A percentile compares a stretch with the other conserved stretches of the same genome.
Evolutionary conservation across 441 rosid genomes (phyloP).

Genomic region (Hura crepitans): DNA sequence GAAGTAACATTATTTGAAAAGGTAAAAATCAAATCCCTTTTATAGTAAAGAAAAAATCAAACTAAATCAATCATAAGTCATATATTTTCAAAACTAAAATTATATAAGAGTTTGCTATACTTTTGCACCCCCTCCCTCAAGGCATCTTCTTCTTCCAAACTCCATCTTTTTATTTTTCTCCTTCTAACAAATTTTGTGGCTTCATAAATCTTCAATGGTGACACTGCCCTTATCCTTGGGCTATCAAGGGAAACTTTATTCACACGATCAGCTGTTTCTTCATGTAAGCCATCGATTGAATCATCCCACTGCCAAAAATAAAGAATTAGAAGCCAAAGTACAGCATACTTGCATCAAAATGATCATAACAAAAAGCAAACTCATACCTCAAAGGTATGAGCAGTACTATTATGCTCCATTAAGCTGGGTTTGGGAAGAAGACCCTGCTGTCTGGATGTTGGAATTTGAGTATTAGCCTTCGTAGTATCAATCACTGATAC

Average conservation of each 20-base stretch:
- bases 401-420: slow-evolving; percentile 49
- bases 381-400: slow-evolving; percentile 44
- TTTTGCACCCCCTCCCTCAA: slow-evolving; percentile 35
- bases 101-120: slow-evolving; percentile 20
- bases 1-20: too few species aligned
- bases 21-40: background rate
- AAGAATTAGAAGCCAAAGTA: background rate
- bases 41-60: background rate
- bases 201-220: slow-evolving; percentile 37
- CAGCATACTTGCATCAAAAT: background rate
- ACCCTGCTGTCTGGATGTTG: slow-evolving; percentile 25
- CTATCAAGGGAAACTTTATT: slow-evolving; percentile 26
- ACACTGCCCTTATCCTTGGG: slow-evolving; percentile 29
- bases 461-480: slow-evolving; percentile 19
- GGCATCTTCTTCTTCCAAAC: slow-evolving; percentile 48
- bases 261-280: slow-evolving; percentile 18
- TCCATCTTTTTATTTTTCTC: slow-evolving; percentile 42
- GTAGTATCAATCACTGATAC: slow-evolving; percentile 16
- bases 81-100: background rate
- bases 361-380: slow-evolving; percentile 3
- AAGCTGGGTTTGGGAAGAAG: slow-evolving; percentile 32
- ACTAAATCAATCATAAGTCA: background rate
- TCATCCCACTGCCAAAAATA: slow-evolving; percentile 43
- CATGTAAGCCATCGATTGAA: slow-evolving; percentile 36
- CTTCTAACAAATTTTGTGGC: slow-evolving; percentile 24